Percentiles rank a stretch among this genome's conserved stretches.
Evolutionary conservation across 257 asterid species (phyloP).

Genomic region (Nemophila menziesii): DNA sequence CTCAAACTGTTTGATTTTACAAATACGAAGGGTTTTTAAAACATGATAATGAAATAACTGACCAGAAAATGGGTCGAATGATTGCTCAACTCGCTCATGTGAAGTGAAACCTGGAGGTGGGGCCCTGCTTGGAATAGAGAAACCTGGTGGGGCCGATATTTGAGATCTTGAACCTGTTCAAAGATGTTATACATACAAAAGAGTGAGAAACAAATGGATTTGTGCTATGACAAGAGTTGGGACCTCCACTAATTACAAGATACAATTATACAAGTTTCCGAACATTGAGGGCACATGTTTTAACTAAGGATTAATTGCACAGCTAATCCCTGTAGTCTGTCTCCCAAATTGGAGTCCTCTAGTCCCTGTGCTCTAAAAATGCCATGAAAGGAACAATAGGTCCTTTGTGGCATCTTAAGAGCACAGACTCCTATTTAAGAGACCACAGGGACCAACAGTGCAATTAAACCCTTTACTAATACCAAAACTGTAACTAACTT

Average conservation of each 20-base stretch:
- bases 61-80: conserved; percentile 43
- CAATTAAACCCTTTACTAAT: no score
- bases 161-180: conserved; percentile 70
- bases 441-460: no score
- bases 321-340: no score
- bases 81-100: conserved; percentile 53
- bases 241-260: background rate
- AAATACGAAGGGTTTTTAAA: background rate
- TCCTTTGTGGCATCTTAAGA: no score
- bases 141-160: conserved; percentile 95
- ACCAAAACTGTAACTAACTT: no score
- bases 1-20: background rate
- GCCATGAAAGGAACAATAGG: no score
- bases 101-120: conserved; percentile 91
- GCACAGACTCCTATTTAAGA: no score
- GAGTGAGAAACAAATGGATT: background rate
- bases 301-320: no score
- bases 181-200: conserved; percentile 4
- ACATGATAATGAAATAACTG: conserved; percentile 13
- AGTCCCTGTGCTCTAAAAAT: no score
- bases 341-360: no score
- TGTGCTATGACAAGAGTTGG: background rate
- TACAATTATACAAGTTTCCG: background rate
- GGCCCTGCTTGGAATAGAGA: conserved; percentile 57
- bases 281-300: background rate